These are phyloP conservation scores for Camellia japonica DNA, from an alignment of 148 eudicot genomes.

Conservation along the genomic window DNA sequence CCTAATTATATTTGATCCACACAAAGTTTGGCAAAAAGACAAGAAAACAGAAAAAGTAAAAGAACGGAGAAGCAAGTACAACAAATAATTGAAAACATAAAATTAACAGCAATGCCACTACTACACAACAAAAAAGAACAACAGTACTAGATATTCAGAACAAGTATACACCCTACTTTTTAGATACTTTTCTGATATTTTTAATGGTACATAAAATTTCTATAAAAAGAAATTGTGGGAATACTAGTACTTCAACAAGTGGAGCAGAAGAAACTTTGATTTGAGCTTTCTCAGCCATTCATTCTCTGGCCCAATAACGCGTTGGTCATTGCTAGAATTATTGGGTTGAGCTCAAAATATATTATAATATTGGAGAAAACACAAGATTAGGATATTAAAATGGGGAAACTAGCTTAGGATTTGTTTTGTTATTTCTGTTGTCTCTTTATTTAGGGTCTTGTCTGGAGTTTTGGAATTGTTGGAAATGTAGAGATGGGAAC, in stretches of 20 bases:
- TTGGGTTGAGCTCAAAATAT: background rate
- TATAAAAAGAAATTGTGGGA: too few relatives aligned
- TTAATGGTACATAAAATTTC: too few relatives aligned
- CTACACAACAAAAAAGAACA: too few relatives aligned
- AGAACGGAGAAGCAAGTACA: slow-evolving; percentile 14
- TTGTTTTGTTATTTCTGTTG: background rate
- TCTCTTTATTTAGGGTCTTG: background rate
- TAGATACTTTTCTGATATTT: too few relatives aligned
- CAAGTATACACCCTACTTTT: too few relatives aligned
- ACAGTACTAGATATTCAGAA: too few relatives aligned
- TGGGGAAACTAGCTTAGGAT: background rate
- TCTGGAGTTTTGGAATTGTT: background rate
- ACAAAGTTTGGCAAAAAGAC: background rate
- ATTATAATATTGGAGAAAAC: background rate
- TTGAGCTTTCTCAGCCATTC: background rate
- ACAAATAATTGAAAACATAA: background rate
- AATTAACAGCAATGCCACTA: too few relatives aligned
- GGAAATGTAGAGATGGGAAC: background rate
- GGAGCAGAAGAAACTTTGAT: background rate
- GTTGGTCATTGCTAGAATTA: background rate
- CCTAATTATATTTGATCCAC: background rate
- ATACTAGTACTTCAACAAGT: background rate
- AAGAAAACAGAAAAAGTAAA: slow-evolving; percentile 5
- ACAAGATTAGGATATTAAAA: background rate
- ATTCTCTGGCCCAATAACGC: background rate